A percentile compares a stretch with the other conserved stretches of the same genome.
Conservation (phyloP, 129 eudicot genomes). For the Pittosporum tobira region DNA sequence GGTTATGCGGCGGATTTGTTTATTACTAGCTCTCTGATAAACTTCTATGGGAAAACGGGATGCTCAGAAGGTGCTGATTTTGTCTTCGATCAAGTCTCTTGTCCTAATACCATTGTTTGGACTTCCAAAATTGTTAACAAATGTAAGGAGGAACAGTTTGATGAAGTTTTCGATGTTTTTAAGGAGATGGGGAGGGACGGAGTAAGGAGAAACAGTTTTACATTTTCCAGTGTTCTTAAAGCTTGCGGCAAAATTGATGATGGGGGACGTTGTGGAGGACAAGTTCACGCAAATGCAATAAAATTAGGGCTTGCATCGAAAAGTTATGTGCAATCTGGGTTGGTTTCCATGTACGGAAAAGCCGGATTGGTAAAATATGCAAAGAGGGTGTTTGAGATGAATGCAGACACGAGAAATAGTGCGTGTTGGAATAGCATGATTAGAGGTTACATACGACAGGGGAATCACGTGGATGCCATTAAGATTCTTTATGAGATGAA, state of each 20-base stretch:
- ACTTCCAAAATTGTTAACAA: conserved; percentile 49
- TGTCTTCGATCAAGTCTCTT: conserved; percentile 36
- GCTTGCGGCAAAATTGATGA: conserved; percentile 57
- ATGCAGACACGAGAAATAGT: conserved; percentile 22
- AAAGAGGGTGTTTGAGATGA: conserved; percentile 36
- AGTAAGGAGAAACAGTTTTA: conserved; percentile 52
- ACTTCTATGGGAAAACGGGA: conserved; percentile 53
- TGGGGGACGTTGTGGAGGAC: conserved; percentile 54
- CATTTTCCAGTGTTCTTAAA: conserved; percentile 65
- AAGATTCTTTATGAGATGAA: conserved; percentile 65
- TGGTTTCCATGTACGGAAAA: conserved; percentile 74
- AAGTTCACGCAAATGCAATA: conserved; percentile 63
- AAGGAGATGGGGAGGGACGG: conserved; percentile 70
- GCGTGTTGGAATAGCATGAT: conserved; percentile 78
- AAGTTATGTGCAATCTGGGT: conserved; percentile 54
- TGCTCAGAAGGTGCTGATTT: conserved; percentile 34
- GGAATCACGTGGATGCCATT: conserved; percentile 49
- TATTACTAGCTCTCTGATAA: conserved; percentile 61
- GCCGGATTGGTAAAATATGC: conserved; percentile 58
- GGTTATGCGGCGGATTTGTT: conserved; percentile 37
- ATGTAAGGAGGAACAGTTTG: conserved; percentile 37
- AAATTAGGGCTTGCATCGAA: conserved; percentile 53
- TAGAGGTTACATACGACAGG: conserved; percentile 41
- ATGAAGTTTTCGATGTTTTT: conserved; percentile 33
- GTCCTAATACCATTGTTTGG: conserved; percentile 55